Percentiles rank a stretch among this genome's conserved stretches.
phyloP scores from a whole-genome alignment of 164 flowering plant species.

The Liquidambar formosana region DNA sequence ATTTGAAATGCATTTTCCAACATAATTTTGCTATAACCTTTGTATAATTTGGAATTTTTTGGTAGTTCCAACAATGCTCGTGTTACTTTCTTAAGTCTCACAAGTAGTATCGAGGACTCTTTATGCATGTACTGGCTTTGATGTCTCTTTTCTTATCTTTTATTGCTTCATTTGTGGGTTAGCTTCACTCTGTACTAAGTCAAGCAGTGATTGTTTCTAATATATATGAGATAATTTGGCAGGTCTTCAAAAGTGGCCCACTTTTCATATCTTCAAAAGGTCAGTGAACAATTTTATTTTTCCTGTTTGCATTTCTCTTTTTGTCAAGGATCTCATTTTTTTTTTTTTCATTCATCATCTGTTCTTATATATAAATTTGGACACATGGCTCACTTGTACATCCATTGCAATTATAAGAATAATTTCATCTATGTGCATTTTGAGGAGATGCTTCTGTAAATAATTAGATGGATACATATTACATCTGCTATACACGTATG shows the following conservation, averaged over 20 bases:
- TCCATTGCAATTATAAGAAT: too few relatives aligned
- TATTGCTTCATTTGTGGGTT: not conserved
- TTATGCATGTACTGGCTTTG: not conserved
- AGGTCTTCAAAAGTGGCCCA: constrained; percentile 99
- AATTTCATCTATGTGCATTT: too few relatives aligned
- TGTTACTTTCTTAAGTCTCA: too few relatives aligned
- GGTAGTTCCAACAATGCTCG: too few relatives aligned
- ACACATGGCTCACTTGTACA: too few relatives aligned
- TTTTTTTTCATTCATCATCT: too few relatives aligned
- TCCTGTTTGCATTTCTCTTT: not conserved
- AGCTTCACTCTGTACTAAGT: not conserved
- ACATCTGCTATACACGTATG: too few relatives aligned
- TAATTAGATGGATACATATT: too few relatives aligned
- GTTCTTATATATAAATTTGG: too few relatives aligned
- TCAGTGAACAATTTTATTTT: constrained; percentile 20
- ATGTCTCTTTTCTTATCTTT: not conserved
- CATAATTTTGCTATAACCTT: not conserved
- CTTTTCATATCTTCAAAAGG: constrained; percentile 97
- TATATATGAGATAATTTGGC: constrained; percentile 13
- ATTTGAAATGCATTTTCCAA: not conserved
- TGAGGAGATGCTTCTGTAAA: too few relatives aligned
- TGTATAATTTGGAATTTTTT: not conserved
- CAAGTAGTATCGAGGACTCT: not conserved
- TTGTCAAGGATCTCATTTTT: too few relatives aligned
- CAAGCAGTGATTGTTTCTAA: constrained; percentile 7